Conservation (phyloP, 1,139 yeast genomes). For the Candida dubliniensis region DNA sequence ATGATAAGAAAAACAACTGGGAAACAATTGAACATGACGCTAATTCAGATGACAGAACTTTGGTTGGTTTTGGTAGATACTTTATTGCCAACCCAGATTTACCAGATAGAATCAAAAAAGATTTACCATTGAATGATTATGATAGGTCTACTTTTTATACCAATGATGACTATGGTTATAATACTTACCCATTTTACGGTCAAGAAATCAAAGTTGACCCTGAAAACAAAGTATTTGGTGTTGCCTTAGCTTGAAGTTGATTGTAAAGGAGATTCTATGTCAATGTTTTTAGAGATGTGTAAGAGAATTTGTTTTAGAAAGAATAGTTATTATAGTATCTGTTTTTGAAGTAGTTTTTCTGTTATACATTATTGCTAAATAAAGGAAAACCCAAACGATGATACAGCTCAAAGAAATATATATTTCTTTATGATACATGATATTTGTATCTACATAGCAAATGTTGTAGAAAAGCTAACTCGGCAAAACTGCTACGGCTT, state of each 20-base stretch:
- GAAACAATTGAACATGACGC: constrained; percentile 22
- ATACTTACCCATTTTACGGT: constrained; percentile 19
- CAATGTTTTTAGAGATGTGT: too few species aligned
- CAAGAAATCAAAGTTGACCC: constrained; percentile 18
- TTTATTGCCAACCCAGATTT: constrained; percentile 57
- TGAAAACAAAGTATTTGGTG: constrained; percentile 15
- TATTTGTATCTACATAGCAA: too few species aligned
- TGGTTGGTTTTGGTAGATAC: constrained; percentile 47
- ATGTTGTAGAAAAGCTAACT: too few species aligned
- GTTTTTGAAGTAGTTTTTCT: too few species aligned
- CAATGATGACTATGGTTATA: constrained; percentile 26
- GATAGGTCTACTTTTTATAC: constrained; percentile 25
- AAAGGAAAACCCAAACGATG: too few species aligned
- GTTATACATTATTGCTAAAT: too few species aligned
- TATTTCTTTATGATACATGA: too few species aligned
- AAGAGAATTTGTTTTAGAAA: too few species aligned
- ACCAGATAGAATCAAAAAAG: constrained; percentile 43
- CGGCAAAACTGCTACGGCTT: too few species aligned
- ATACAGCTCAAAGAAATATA: too few species aligned
- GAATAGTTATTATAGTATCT: too few species aligned
- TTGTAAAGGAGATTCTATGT: too few species aligned
- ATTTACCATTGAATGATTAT: constrained; percentile 36
- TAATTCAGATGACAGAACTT: constrained; percentile 35
- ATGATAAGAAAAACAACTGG: constrained; percentile 21
- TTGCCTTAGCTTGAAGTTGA: constrained; percentile 9